Base-by-base conservation (phyloP, 257 asterid genomes). In the Cinchona pubescens region DNA sequence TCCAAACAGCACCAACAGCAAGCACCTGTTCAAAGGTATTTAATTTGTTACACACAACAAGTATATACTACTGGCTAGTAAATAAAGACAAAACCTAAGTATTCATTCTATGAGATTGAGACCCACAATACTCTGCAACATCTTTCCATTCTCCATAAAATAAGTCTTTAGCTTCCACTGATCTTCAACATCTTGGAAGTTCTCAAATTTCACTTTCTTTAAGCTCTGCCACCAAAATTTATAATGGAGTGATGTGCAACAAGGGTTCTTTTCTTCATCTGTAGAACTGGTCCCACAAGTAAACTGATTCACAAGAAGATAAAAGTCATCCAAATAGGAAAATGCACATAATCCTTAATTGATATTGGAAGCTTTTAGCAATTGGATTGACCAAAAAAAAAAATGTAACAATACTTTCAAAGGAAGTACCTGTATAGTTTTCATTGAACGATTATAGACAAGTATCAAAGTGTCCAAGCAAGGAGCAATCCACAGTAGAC, bases 401-500 rank as follows among this genome's bases (percentile, higher is more conserved):
- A 49, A 15, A 1, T 49, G 18, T 49, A 10, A 2, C 42, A 37
- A 61, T 12, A 6, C 42, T 30, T 30, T 61, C n/a, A 61, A 38
- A 61, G 40, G 23, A 61, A 61, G 14, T 30, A 61, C 67, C 67
- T 61, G 42, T 1, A 59, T 21, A 59, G 27, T 59, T 11, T 59
- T 59, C 65, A 1, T 13, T 27, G 37, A 34, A 27, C 18, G 37
- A 58, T 6, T 0, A 29, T 8, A 13, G 14, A 29, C 0, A 23
- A 67, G 27, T 21, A 46, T 4, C 42, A 67, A 10, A 40, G 45
- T 67, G 30, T 55, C 69, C 60, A 76, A 51, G 18, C 71, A 51
- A 56, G 79, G 40, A 40, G 69, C 49, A 29, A 76, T 53, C 61
- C 61, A 76, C 29, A 76, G 79, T 29, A 76, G 38, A 65, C 74